Conservation (phyloP, 805 yeast species). For the Alloascoidea africana region DNA sequence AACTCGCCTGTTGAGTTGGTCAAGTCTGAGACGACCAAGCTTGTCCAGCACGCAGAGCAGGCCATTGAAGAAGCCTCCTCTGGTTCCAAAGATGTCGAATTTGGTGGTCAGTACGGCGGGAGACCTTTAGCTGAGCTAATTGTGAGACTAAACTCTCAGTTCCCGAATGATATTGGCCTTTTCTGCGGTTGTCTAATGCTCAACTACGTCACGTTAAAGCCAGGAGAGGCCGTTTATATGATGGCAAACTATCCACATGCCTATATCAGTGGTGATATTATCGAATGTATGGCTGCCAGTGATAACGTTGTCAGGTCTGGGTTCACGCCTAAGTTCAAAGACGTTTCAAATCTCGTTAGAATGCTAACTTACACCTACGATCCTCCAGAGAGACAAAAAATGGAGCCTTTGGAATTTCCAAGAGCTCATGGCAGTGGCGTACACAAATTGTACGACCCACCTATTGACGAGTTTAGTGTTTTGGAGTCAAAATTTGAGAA, state of each 20-base stretch:
- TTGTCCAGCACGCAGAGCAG: constrained; percentile 48
- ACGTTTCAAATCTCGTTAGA: constrained; percentile 74
- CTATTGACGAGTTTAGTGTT: constrained; percentile 94
- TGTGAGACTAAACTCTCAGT: constrained; percentile 67
- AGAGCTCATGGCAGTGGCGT: constrained; percentile 19
- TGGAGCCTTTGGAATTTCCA: constrained; percentile 46
- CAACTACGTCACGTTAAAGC: constrained; percentile 67
- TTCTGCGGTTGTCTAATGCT: constrained; percentile 91
- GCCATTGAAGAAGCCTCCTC: constrained; percentile 51
- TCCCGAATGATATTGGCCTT: constrained; percentile 87
- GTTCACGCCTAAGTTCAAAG: constrained; percentile 98
- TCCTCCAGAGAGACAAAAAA: constrained; percentile 85
- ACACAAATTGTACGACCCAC: constrained; percentile 65
- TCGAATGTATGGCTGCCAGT: constrained; percentile 99
- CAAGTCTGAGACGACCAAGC: constrained; percentile 36
- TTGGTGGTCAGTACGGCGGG: constrained; percentile 21
- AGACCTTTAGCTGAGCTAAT: constrained; percentile 55
- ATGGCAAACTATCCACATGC: constrained; percentile 98
- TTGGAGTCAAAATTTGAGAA: constrained; percentile 56
- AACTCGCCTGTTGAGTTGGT: constrained; percentile 52
- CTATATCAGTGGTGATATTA: constrained; percentile 90
- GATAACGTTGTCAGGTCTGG: constrained; percentile 98
- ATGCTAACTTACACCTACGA: constrained; percentile 86
- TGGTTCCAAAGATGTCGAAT: constrained; percentile 16
- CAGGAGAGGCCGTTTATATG: constrained; percentile 94